Evolutionary conservation across 1,139 yeast species (phyloP), one percentile per base, ranked within the genome.

Genomic region (Pichiaceae sp.): DNA sequence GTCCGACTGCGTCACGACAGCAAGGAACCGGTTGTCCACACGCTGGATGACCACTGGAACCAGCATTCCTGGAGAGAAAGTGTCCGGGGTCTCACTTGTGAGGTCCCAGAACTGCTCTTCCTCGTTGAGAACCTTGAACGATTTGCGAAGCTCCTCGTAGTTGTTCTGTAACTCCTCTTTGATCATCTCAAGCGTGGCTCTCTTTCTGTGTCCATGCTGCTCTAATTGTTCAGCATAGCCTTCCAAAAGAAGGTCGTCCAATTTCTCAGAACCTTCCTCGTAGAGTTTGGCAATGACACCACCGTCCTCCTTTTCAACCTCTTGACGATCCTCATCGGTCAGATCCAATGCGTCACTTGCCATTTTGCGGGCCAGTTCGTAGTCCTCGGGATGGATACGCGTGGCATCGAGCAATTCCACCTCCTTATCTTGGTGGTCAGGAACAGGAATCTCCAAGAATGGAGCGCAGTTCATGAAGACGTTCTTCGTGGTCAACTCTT

Each of bases 281-380:
- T 82, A 72, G 46, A 91, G 69, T 52, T 83, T 80, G 43, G 80
- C 80, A 42, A 91, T 81, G 11, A 89, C 87, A 33, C 95, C 96
- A 40, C 95, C 94, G 49, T 68, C 64, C 18, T 70, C 68, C 38
- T 68, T 69, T 46, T 68, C 72, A 43, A 81, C 67, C 41, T 81
- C 93, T 3, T 80, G 85, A 54, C 85, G 71, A 50, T 89, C 96
- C 60, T 89, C 97, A 53, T 93, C 98, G 53, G 89, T 96, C 47
- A 87, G 71, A 53, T 93, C 99, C 45, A 91, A 69, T 1, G 98
- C 97, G 66, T 91, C 98, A 2, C 96, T 93, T 8, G 97, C 97
- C 87, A 91, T 89, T 56, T 91, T 91, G 39, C 93, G 76, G 2
- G 97, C 97, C 49, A 91, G 70, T 43, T 85, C 95, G 56, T 91